These are phyloP conservation scores for Macrotyloma uniflorum DNA, from an alignment of 306 rosid genomes.

Conservation along the genomic window DNA sequence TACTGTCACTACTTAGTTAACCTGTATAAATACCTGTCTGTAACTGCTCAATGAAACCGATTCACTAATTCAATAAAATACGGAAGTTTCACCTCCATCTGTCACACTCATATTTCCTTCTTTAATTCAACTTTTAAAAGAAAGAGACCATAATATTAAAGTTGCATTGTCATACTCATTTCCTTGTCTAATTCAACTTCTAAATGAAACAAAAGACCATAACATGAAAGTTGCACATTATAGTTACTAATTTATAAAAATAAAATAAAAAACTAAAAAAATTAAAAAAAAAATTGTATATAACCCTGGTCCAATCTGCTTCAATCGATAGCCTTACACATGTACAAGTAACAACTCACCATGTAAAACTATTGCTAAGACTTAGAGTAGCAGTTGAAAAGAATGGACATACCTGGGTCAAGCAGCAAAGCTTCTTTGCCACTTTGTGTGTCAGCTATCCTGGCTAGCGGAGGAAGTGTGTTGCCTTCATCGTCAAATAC, in stretches of 20 bases:
- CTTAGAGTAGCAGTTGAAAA: slow-evolving; percentile 24
- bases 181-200: too few relatives aligned
- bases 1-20: too few relatives aligned
- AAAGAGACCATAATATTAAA: too few relatives aligned
- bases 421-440: slow-evolving; percentile 45
- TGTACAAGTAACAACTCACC: neutral
- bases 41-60: too few relatives aligned
- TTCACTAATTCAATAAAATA: too few relatives aligned
- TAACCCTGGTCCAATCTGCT: neutral
- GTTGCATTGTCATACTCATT: too few relatives aligned
- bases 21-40: too few relatives aligned
- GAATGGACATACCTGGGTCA: slow-evolving; percentile 63
- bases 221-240: neutral
- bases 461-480: slow-evolving; percentile 75
- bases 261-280: too few relatives aligned
- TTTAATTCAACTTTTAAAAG: too few relatives aligned
- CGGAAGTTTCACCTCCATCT: too few relatives aligned
- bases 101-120: too few relatives aligned
- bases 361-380: slow-evolving; percentile 7
- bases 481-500: slow-evolving; percentile 90
- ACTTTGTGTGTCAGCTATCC: slow-evolving; percentile 61
- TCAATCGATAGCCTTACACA: slow-evolving; percentile 5
- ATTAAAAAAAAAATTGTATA: too few relatives aligned
- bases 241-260: neutral
- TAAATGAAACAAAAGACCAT: neutral